phyloP scores from a whole-genome alignment of 2,329 filamentous ascomycete genomes.

The Colletotrichum sp. region DNA sequence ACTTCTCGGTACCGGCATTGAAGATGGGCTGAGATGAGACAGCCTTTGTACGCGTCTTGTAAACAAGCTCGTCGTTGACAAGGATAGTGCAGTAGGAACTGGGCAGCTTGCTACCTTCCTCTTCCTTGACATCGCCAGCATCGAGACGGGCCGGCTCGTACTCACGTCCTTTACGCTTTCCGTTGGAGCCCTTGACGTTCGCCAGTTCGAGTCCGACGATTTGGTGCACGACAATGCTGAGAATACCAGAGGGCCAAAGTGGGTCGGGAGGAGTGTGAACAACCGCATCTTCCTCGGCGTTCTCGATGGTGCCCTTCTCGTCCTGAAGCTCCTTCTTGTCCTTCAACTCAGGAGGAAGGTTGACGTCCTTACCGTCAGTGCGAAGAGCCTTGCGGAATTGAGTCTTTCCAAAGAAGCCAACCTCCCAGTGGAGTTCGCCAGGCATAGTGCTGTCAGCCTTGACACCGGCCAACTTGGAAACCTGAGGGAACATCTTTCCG shows the following conservation, averaged over 20 bases:
- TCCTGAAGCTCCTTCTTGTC: slow-evolving; percentile 82
- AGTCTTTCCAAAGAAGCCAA: slow-evolving; percentile 93
- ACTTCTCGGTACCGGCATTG: slow-evolving; percentile 93
- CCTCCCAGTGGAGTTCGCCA: slow-evolving; percentile 93
- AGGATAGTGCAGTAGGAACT: slow-evolving; percentile 94
- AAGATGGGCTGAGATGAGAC: slow-evolving; percentile 95
- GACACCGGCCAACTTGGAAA: slow-evolving; percentile 82
- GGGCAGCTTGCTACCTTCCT: slow-evolving; percentile 79
- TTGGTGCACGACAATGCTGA: slow-evolving; percentile 87
- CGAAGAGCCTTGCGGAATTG: slow-evolving; percentile 83
- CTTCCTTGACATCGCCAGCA: slow-evolving; percentile 85
- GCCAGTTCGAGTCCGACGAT: slow-evolving; percentile 94
- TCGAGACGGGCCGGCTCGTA: slow-evolving; percentile 85
- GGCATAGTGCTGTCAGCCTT: slow-evolving; percentile 89
- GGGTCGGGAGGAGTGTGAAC: slow-evolving; percentile 91
- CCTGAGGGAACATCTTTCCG: slow-evolving; percentile 88
- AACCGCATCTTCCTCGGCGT: slow-evolving; percentile 79
- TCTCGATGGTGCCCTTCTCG: slow-evolving; percentile 81
- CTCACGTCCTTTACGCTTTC: slow-evolving; percentile 82
- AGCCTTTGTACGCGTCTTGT: slow-evolving; percentile 94
- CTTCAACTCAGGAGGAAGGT: slow-evolving; percentile 74
- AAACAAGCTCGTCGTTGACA: slow-evolving; percentile 86
- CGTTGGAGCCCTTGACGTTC: slow-evolving; percentile 84
- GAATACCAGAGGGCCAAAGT: slow-evolving; percentile 91
- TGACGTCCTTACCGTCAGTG: slow-evolving; percentile 84